Percentiles rank a stretch among this genome's conserved stretches.
Conservation (phyloP, 1,284 basidiomycete species). For the Moesziomyces sp. region DNA sequence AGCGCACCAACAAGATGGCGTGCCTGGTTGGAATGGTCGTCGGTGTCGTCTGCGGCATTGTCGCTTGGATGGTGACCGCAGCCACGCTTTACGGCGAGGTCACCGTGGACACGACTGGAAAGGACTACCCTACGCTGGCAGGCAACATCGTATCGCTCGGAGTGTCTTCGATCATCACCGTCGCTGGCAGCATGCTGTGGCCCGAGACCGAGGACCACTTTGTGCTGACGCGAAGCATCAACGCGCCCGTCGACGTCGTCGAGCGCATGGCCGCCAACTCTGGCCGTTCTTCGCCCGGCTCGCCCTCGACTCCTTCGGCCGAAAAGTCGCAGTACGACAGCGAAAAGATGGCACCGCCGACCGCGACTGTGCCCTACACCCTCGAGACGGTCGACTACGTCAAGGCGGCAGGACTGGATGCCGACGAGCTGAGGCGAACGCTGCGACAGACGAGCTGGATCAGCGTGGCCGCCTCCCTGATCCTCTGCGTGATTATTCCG, state of each 20-base stretch:
- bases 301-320: conserved; percentile 1
- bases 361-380: conserved; percentile 7
- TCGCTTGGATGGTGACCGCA: conserved; percentile 82
- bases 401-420: conserved; percentile 55
- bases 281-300: conserved; percentile 9
- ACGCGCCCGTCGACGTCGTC: conserved; percentile 51
- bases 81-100: conserved; percentile 81
- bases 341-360: conserved; percentile 21
- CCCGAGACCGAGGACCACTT: conserved; percentile 63
- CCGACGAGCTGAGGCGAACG: conserved; percentile 37
- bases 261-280: conserved; percentile 26
- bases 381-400: conserved; percentile 36
- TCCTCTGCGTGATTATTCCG: conserved; percentile 59
- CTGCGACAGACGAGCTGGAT: conserved; percentile 42
- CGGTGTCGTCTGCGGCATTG: conserved; percentile 79
- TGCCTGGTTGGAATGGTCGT: conserved; percentile 75
- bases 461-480: conserved; percentile 41
- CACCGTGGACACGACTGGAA: conserved; percentile 75
- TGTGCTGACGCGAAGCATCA: conserved; percentile 59
- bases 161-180: conserved; percentile 80
- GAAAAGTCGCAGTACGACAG: conserved; percentile 26
- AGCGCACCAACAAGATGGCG: conserved; percentile 53
- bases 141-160: conserved; percentile 88
- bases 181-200: conserved; percentile 68
- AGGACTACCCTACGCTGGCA: conserved; percentile 76